Base-by-base conservation (phyloP, 164 flowering plant species). In the Aristolochia fimbriata region DNA sequence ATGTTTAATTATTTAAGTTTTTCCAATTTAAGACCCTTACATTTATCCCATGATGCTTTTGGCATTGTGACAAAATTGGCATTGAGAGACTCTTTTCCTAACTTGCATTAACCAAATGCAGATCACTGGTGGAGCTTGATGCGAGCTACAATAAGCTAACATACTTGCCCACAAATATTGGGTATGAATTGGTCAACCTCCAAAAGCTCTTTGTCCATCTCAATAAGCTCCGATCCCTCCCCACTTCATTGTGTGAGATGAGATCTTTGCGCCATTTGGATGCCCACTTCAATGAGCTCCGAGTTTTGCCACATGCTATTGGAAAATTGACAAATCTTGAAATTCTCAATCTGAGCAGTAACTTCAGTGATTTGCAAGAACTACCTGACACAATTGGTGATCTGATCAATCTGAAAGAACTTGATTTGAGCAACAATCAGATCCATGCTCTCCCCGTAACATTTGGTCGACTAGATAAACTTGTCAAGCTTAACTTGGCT, bases 231-330 rank as follows among this genome's bases (percentile, higher is more conserved):
- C 88, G 88, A 5, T 74, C 77, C 49, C 85, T 93, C 63, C 99
- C 99, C 6, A 72, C 83, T 31, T 93, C 97, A 22, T 61, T 93
- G 55, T 80, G 94, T 66, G 96, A 86, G 66, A 86, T 93, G 97
- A 79, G 67, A 46, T 87, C 96, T 61, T 64, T 93, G 62, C 70
- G 66, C 31, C 60, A 70, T 62, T 61, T 93, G 57, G 97, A 90
- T 70, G 89, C 74, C 50, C 99, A 93, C 75, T 93, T 93, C 80
- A 90, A 93, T 65, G 94, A 90, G 78, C 90, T 93, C n/a, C 78
- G 56, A 27, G 86, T 86, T 47, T 88, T 90, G 62, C 99, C 99
- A 15, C 56, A 47, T 53, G 68, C 92, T 2, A 70, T 93, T 64
- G 99, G 96, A 60, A 80, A 62, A 52, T 67, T 93, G 70, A 74